Conservation (phyloP, 2,329 filamentous ascomycete species). For the Eurotiales sp. region DNA sequence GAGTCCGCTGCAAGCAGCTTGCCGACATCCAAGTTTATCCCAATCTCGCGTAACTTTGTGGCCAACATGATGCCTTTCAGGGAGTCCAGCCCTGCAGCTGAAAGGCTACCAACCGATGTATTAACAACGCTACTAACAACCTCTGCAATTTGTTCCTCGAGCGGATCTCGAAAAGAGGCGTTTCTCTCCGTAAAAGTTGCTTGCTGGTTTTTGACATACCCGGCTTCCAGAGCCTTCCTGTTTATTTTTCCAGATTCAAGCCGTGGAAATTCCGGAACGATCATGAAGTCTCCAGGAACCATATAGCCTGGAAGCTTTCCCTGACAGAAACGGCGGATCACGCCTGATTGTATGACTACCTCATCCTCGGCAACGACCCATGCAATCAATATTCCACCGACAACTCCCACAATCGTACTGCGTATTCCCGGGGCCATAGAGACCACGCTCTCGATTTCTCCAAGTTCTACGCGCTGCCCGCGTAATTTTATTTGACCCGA, state of each 20-base stretch:
- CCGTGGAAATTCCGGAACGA: constrained; percentile 64
- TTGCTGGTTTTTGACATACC: constrained; percentile 44
- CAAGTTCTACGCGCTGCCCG: constrained; percentile 77
- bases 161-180: constrained; percentile 21
- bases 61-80: constrained; percentile 60
- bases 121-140: constrained; percentile 44
- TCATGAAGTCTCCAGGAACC: constrained; percentile 70
- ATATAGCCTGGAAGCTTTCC: constrained; percentile 79
- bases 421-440: constrained; percentile 60
- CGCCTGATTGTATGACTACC: constrained; percentile 32
- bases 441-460: constrained; percentile 70
- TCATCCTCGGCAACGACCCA: constrained; percentile 61
- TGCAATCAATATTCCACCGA: constrained; percentile 65
- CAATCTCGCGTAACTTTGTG: constrained; percentile 57
- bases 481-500: constrained; percentile 82
- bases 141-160: constrained; percentile 33
- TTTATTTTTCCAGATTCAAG: constrained; percentile 83
- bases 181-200: constrained; percentile 13
- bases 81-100: constrained; percentile 63
- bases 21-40: constrained; percentile 55
- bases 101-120: constrained; percentile 42
- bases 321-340: constrained; percentile 59
- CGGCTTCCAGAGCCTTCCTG: constrained; percentile 57
- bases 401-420: constrained; percentile 63
- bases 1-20: constrained; percentile 59